These are phyloP conservation scores for Chytriomyces confervae DNA, from an alignment of 192 early-diverging fungal genomes.

Conservation along the genomic window DNA sequence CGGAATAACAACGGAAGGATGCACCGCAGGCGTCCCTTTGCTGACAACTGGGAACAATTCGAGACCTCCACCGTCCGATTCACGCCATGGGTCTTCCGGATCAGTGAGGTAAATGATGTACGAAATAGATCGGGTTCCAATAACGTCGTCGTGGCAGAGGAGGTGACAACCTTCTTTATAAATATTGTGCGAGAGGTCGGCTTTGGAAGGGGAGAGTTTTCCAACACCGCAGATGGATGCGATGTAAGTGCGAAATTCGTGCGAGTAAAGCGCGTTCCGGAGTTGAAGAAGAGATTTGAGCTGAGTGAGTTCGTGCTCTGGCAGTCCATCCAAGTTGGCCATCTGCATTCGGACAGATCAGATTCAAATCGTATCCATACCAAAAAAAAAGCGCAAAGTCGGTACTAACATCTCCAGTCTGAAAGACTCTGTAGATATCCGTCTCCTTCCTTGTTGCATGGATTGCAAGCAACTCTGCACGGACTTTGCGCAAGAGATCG, in stretches of 20 bases:
- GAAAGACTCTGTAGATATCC: conserved; percentile 81
- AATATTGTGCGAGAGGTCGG: conserved; percentile 77
- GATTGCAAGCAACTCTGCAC: conserved; percentile 68
- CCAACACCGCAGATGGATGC: conserved; percentile 71
- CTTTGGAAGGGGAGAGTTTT: conserved; percentile 67
- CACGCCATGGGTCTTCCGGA: conserved; percentile 67
- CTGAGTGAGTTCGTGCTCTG: conserved; percentile 57
- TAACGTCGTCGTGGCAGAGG: conserved; percentile 82
- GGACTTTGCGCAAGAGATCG: conserved; percentile 64
- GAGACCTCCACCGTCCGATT: conserved; percentile 71
- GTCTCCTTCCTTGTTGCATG: conserved; percentile 85
- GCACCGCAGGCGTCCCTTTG: conserved; percentile 64
- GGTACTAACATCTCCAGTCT: conserved; percentile 58
- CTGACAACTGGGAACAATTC: conserved; percentile 76
- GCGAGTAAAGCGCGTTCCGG: conserved; percentile 77
- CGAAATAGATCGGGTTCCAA: conserved; percentile 75
- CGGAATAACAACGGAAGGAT: conserved; percentile 60
- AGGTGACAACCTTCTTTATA: conserved; percentile 77
- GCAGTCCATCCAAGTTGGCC: conserved; percentile 80
- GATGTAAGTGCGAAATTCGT: conserved; percentile 72
- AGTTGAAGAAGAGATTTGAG: conserved; percentile 64
- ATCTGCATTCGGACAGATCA: conserved; percentile 81
- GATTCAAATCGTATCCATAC: conserved; percentile 40
- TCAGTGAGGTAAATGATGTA: conserved; percentile 82
- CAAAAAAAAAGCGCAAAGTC: neutral